phyloP scores from a whole-genome alignment of 148 eudicot genomes.

The Dianthus caryophyllus region DNA sequence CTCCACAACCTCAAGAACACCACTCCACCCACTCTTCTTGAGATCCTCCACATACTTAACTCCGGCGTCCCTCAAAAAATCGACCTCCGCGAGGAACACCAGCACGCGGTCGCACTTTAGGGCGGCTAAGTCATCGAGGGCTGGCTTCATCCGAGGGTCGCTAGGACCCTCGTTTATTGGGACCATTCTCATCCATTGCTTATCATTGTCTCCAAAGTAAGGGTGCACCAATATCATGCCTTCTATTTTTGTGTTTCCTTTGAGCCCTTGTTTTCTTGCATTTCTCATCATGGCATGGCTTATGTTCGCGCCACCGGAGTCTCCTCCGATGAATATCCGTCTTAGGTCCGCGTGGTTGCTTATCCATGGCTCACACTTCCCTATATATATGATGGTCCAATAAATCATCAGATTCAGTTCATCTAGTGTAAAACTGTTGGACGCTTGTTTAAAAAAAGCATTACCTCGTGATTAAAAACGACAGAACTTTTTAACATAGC shows the following conservation, averaged over 20 bases:
- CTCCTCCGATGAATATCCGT: constrained; percentile 38
- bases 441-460: too few relatives aligned
- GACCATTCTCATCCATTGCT: constrained; percentile 36
- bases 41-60: constrained; percentile 27
- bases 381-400: neutral
- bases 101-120: constrained; percentile 31
- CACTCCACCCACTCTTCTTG: constrained; percentile 40
- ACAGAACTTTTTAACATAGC: neutral
- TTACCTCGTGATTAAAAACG: too few relatives aligned
- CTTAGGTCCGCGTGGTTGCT: constrained; percentile 17
- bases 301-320: constrained; percentile 48
- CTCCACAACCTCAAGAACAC: constrained; percentile 28
- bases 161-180: constrained; percentile 30
- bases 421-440: too few relatives aligned
- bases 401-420: too few relatives aligned
- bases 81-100: constrained; percentile 35
- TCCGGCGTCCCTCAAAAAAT: constrained; percentile 25
- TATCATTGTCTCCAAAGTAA: constrained; percentile 33
- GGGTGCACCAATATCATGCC: constrained; percentile 32
- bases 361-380: constrained; percentile 3
- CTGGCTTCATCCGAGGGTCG: constrained; percentile 38
- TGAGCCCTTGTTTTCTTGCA: constrained; percentile 20
- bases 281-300: constrained; percentile 29
- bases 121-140: constrained; percentile 24
- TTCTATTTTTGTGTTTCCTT: constrained; percentile 16